These are phyloP conservation scores for Quercus rubra DNA, from an alignment of 306 rosid species.

Conservation along the genomic window DNA sequence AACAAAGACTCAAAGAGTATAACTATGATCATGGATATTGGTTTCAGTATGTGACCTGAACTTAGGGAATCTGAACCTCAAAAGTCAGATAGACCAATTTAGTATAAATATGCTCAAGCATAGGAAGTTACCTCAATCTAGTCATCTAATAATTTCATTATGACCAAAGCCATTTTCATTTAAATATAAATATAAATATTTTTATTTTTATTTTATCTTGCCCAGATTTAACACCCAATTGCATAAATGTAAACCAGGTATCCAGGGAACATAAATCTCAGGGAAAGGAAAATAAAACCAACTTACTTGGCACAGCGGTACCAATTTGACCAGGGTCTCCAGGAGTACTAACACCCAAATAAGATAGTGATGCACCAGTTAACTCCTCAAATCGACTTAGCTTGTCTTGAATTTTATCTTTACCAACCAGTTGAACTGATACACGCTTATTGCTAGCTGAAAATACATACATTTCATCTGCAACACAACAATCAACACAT, in stretches of 20 bases:
- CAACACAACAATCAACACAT: slow-evolving; percentile 21
- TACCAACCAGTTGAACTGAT: slow-evolving; percentile 71
- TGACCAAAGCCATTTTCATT: too few species aligned
- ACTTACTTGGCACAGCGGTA: slow-evolving; percentile 65
- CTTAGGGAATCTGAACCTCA: neutral
- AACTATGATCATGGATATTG: neutral
- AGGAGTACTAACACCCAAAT: slow-evolving; percentile 71
- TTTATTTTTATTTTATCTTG: too few species aligned
- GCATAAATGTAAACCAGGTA: neutral
- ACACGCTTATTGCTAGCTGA: slow-evolving; percentile 81
- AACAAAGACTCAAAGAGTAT: neutral
- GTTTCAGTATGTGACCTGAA: neutral
- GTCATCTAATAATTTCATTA: too few species aligned
- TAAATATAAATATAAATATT: too few species aligned
- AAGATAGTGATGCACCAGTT: slow-evolving; percentile 59
- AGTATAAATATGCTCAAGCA: neutral
- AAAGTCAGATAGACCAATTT: neutral
- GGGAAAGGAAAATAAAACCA: neutral
- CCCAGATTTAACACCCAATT: neutral
- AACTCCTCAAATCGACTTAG: slow-evolving; percentile 87
- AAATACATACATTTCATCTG: slow-evolving; percentile 97
- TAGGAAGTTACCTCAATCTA: neutral
- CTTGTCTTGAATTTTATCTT: slow-evolving; percentile 76
- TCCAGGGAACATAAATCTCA: slow-evolving; percentile 4
- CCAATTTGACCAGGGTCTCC: slow-evolving; percentile 52